Conservation (phyloP, 371 early-diverging fungal genomes). For the Entomophthora muscae region DNA sequence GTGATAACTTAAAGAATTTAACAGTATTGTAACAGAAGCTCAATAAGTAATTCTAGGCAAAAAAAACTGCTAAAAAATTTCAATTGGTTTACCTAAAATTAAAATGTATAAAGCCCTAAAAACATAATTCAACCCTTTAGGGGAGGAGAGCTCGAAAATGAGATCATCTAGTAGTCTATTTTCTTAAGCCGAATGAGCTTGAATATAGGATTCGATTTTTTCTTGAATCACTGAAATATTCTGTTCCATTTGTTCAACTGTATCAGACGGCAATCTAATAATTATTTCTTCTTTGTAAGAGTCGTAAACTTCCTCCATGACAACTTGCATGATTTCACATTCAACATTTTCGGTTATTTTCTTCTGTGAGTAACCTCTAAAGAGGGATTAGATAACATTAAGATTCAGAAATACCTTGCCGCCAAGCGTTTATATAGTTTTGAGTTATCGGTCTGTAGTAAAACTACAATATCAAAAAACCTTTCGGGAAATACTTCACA, state of each 20-base stretch:
- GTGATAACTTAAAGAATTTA: too few relatives aligned
- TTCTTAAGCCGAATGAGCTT: too few relatives aligned
- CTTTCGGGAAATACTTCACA: conserved; percentile 90
- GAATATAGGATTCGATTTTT: conserved; percentile 31
- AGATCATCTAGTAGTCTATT: too few relatives aligned
- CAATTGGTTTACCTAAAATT: too few relatives aligned
- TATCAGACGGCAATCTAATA: conserved; percentile 59
- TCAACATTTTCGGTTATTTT: conserved; percentile 95
- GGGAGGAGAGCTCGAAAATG: too few relatives aligned
- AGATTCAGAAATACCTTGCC: conserved; percentile 33
- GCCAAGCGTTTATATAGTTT: conserved; percentile 72
- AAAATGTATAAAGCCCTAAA: too few relatives aligned
- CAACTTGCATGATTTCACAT: conserved; percentile 97
- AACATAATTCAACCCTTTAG: too few relatives aligned
- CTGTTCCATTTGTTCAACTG: conserved; percentile 72
- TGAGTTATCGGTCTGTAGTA: conserved; percentile 62
- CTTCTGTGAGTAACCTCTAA: conserved; percentile 62
- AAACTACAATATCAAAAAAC: conserved; percentile 93
- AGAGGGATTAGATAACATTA: neutral
- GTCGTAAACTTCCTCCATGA: conserved; percentile 77
- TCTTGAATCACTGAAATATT: conserved; percentile 57
- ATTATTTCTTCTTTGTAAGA: conserved; percentile 67
- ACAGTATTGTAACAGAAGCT: too few relatives aligned
- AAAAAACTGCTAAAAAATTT: too few relatives aligned
- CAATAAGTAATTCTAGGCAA: too few relatives aligned